These are phyloP conservation scores for Pilatotrama ljubarskyi DNA, from an alignment of 768 basidiomycete species.

Conservation along the genomic window DNA sequence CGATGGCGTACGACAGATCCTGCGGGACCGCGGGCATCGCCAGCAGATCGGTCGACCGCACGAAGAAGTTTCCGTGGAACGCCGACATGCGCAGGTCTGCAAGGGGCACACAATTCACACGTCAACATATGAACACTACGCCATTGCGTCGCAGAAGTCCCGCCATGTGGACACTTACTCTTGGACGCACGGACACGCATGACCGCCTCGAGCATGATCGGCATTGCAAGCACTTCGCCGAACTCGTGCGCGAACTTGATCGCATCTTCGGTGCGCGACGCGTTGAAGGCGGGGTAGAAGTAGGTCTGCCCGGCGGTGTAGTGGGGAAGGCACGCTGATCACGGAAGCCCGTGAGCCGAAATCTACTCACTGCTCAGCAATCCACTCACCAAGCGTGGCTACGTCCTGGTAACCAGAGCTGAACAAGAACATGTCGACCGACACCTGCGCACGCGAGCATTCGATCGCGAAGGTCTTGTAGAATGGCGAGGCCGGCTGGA, in stretches of 20 bases:
- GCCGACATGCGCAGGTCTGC: conserved; percentile 90
- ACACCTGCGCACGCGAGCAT: conserved; percentile 94
- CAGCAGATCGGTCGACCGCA: conserved; percentile 93
- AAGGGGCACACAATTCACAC: neutral
- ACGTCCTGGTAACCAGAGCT: conserved; percentile 93
- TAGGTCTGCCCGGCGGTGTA: conserved; percentile 98
- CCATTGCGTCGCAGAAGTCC: neutral
- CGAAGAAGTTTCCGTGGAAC: conserved; percentile 99
- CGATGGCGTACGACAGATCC: conserved; percentile 95
- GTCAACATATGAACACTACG: neutral
- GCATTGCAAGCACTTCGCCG: conserved; percentile 87
- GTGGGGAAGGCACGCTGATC: conserved; percentile 82
- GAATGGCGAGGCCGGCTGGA: conserved; percentile 92
- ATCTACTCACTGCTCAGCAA: neutral
- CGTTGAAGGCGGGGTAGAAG: conserved; percentile 98
- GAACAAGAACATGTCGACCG: conserved; percentile 99
- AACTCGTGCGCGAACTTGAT: conserved; percentile 99
- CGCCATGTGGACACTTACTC: conserved; percentile 48
- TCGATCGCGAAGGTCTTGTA: conserved; percentile 99
- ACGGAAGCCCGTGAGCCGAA: neutral
- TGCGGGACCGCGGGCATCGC: conserved; percentile 97
- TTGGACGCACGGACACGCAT: conserved; percentile 98
- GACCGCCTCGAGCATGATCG: conserved; percentile 95
- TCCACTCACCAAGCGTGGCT: conserved; percentile 74
- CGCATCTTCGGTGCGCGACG: conserved; percentile 90